Percentiles rank a stretch among this genome's conserved stretches.
Conservation (phyloP, 176 grass and related monocot genomes). For the Aegilops umbellulata region DNA sequence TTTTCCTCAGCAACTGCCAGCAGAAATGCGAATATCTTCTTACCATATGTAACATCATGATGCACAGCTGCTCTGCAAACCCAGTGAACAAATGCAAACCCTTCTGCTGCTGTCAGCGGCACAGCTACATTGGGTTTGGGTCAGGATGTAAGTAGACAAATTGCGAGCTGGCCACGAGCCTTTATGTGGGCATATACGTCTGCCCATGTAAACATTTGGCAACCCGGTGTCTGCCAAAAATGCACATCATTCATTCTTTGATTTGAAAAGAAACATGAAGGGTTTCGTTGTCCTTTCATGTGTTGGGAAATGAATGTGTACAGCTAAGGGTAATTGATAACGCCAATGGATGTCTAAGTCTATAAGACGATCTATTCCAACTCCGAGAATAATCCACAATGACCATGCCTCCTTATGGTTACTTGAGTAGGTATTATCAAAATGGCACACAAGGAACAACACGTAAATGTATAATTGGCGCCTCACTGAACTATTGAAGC, state of each 20-base stretch:
- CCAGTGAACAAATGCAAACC: not conserved
- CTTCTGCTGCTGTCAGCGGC: not conserved
- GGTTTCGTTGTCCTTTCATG: not conserved
- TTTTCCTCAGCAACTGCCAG: not conserved
- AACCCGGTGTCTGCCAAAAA: not conserved
- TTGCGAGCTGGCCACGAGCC: not conserved
- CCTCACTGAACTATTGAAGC: not conserved
- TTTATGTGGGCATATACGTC: not conserved
- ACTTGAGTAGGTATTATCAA: not conserved
- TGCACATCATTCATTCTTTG: not conserved
- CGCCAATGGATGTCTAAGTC: not conserved
- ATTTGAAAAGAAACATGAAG: not conserved
- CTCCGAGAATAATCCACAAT: not conserved
- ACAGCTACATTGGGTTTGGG: not conserved
- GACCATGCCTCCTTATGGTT: not conserved
- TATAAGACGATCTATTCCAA: not conserved
- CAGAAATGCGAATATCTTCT: not conserved
- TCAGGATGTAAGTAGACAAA: not conserved
- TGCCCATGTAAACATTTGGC: not conserved
- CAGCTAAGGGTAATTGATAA: not conserved
- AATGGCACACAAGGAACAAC: not conserved
- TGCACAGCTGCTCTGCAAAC: not conserved
- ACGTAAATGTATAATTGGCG: not conserved
- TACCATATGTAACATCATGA: not conserved
- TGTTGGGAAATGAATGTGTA: not conserved